Conservation (phyloP, 306 rosid species). For the Vachellia pachyceras region DNA sequence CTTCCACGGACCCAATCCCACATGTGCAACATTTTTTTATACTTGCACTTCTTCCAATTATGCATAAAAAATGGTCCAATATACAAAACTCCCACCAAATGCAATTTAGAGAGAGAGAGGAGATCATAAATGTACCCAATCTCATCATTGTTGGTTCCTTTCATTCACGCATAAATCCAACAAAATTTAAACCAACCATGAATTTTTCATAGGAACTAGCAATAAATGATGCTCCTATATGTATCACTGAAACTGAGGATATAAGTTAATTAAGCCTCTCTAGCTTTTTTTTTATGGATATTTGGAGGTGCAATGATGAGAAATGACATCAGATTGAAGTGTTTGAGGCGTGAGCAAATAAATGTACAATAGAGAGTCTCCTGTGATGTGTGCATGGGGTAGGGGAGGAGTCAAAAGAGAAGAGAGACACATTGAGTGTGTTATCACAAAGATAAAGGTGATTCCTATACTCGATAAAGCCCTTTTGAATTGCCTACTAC, state of each 20-base stretch:
- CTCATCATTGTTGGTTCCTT: too few species aligned
- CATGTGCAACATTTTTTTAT: too few species aligned
- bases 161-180: too few species aligned
- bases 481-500: slow-evolving; percentile 38
- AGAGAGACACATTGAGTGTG: slow-evolving; percentile 64
- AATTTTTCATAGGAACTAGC: neutral
- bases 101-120: too few species aligned
- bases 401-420: slow-evolving; percentile 66
- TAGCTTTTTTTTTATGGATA: slow-evolving; percentile 42
- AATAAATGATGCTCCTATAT: neutral
- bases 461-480: slow-evolving; percentile 63
- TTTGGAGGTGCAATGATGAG: slow-evolving; percentile 39
- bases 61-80: too few species aligned
- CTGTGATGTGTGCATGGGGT: slow-evolving; percentile 14
- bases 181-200: neutral
- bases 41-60: too few species aligned
- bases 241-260: neutral
- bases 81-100: too few species aligned
- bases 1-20: too few species aligned
- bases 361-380: neutral
- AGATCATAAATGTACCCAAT: too few species aligned
- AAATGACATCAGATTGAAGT: slow-evolving; percentile 34
- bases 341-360: slow-evolving; percentile 29
- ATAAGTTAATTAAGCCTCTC: slow-evolving; percentile 1
- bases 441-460: slow-evolving; percentile 52